Evolutionary conservation across 164 flowering plant species (phyloP).

Genomic region (Taxillus chinensis): DNA sequence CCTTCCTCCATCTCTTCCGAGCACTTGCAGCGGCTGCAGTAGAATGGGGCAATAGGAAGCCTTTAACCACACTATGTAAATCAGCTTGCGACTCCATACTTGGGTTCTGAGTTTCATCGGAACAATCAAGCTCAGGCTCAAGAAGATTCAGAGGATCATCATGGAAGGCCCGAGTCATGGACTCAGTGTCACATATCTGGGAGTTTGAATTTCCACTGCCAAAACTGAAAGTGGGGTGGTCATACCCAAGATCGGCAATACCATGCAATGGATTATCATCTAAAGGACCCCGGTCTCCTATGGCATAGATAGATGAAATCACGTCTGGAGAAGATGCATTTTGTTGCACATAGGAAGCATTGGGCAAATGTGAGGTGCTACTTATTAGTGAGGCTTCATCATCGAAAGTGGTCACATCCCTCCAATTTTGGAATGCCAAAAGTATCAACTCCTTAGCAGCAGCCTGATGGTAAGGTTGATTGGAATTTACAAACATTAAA

Average conservation of each 20-base stretch:
- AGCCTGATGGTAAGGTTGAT: slow-evolving; percentile 24
- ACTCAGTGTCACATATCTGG: slow-evolving; percentile 26
- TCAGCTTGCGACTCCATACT: slow-evolving; percentile 32
- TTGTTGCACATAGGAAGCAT: slow-evolving; percentile 18
- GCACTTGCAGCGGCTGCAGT: slow-evolving; percentile 21
- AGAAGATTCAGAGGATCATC: slow-evolving; percentile 32
- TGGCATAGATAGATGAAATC: slow-evolving; percentile 35
- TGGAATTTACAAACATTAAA: not conserved
- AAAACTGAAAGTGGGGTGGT: slow-evolving; percentile 20
- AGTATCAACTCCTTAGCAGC: slow-evolving; percentile 43
- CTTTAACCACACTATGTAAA: slow-evolving; percentile 34
- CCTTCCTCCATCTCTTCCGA: slow-evolving; percentile 45
- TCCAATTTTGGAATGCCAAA: slow-evolving; percentile 48
- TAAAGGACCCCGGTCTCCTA: slow-evolving; percentile 26
- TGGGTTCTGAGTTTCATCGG: slow-evolving; percentile 19
- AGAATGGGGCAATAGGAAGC: slow-evolving; percentile 29
- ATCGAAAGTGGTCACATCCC: slow-evolving; percentile 35
- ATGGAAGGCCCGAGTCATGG: slow-evolving; percentile 26
- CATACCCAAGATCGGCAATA: slow-evolving; percentile 35
- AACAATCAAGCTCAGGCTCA: slow-evolving; percentile 26
- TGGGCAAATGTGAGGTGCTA: slow-evolving; percentile 22
- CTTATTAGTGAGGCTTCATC: slow-evolving; percentile 23
- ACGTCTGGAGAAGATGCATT: slow-evolving; percentile 38
- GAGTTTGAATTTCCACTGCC: slow-evolving; percentile 22
- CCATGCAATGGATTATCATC: slow-evolving; percentile 34